Evolutionary conservation across 2,329 filamentous ascomycete species (phyloP).

Genomic region (Remersonia thermophila): DNA sequence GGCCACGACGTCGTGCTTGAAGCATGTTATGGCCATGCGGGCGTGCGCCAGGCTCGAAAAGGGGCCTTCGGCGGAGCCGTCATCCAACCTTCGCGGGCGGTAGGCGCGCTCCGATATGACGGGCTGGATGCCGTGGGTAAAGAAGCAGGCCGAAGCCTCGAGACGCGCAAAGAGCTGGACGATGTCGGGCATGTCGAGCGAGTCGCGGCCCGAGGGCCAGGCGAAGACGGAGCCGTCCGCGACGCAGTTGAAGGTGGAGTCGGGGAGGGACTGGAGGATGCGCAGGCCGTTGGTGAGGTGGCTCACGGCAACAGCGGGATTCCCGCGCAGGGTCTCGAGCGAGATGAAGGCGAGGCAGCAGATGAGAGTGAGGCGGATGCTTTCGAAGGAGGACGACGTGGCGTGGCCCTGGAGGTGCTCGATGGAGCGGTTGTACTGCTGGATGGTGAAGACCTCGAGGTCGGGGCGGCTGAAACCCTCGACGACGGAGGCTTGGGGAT

Average conservation of each 20-base stretch:
- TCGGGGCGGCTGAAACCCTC: slow-evolving; percentile 15
- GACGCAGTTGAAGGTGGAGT: slow-evolving; percentile 13
- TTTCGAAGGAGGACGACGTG: slow-evolving; percentile 14
- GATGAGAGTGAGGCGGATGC: slow-evolving; percentile 17
- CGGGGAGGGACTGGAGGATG: slow-evolving; percentile 17
- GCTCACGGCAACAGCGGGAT: slow-evolving; percentile 16
- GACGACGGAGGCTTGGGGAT: slow-evolving; percentile 18
- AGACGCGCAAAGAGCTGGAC: slow-evolving; percentile 18
- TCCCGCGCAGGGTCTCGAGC: slow-evolving; percentile 18
- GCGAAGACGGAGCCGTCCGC: slow-evolving; percentile 6
- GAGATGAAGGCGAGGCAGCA: slow-evolving; percentile 21
- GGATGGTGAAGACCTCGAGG: slow-evolving; percentile 26
- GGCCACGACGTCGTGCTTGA: slow-evolving; percentile 15
- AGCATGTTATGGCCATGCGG: slow-evolving; percentile 9
- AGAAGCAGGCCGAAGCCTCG: slow-evolving; percentile 17
- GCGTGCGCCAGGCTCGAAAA: slow-evolving; percentile 8
- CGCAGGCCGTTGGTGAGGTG: slow-evolving; percentile 20
- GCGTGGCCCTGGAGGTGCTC: slow-evolving; percentile 21
- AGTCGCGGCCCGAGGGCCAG: slow-evolving; percentile 1
- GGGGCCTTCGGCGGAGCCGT: slow-evolving; percentile 6
- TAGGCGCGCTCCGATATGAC: slow-evolving; percentile 15
- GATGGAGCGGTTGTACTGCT: slow-evolving; percentile 28
- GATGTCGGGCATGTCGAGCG: slow-evolving; percentile 15
- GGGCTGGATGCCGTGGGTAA: slow-evolving; percentile 16
- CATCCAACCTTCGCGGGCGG: slow-evolving; percentile 9